Conservation (phyloP, 352 stramenopile genomes). For the Thraustochytrium sp. region DNA sequence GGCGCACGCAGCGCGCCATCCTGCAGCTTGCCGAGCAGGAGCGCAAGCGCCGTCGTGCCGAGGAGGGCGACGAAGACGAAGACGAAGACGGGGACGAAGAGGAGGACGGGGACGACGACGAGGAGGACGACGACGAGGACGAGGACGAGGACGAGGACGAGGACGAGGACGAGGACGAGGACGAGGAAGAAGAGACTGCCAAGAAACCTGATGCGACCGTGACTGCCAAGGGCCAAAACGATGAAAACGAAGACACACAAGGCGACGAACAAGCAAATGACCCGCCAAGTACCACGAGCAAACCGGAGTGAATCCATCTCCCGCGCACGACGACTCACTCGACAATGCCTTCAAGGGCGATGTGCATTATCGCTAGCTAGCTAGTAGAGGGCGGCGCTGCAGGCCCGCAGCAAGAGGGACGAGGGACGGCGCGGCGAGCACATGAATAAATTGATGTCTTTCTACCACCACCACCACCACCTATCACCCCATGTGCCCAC, state of each 20-base stretch:
- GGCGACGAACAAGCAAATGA: not conserved
- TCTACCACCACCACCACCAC: too few relatives aligned
- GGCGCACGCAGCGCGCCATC: not conserved
- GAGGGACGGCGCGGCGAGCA: too few relatives aligned
- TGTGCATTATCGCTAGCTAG: too few relatives aligned
- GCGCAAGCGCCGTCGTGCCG: not conserved
- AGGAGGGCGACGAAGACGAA: not conserved
- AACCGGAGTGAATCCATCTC: not conserved
- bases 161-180: not conserved
- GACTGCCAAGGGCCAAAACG: not conserved
- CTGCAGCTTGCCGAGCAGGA: conserved; percentile 10
- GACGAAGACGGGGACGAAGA: not conserved
- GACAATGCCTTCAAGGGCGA: too few relatives aligned
- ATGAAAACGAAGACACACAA: not conserved
- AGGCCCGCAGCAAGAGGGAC: too few relatives aligned
- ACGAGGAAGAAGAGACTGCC: not conserved
- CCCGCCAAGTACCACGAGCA: not conserved
- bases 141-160: not conserved
- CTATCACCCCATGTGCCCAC: too few relatives aligned
- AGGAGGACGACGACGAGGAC: not conserved
- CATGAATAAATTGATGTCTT: too few relatives aligned
- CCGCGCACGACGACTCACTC: too few relatives aligned
- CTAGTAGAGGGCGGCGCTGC: too few relatives aligned
- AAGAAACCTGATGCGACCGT: not conserved
- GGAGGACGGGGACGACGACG: not conserved